Conservation (phyloP, 73 alveolate species). For the Symbiodinium natans region DNA sequence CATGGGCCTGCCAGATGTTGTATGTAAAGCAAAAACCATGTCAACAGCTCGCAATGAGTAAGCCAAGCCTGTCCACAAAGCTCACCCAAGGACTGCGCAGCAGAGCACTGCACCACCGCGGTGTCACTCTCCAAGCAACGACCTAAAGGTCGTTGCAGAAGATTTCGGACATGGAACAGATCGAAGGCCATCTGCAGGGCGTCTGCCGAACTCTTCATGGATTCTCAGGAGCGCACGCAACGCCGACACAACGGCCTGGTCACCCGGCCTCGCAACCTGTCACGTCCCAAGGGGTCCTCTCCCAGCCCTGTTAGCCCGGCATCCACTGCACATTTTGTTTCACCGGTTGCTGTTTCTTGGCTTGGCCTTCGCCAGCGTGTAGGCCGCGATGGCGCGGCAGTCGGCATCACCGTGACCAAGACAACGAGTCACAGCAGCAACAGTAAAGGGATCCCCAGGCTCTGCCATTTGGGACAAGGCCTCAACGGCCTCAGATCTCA, state of each 20-base stretch:
- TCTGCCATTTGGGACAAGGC: background rate
- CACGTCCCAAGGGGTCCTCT: background rate
- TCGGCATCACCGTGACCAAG: background rate
- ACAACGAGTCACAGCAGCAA: background rate
- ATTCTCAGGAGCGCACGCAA: background rate
- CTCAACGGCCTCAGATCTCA: background rate
- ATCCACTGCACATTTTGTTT: background rate
- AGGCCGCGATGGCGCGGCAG: background rate
- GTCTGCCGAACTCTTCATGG: background rate
- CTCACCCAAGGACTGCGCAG: background rate
- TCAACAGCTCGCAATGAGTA: background rate
- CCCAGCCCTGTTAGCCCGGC: background rate
- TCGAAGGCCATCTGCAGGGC: too few relatives aligned
- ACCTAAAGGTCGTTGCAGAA: background rate
- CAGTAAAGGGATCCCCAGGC: background rate
- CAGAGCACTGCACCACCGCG: background rate
- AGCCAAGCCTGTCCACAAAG: background rate
- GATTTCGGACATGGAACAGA: too few relatives aligned
- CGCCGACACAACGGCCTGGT: background rate
- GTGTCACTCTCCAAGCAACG: constrained; percentile 1
- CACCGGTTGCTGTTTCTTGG: background rate
- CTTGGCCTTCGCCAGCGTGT: background rate
- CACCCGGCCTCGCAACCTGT: background rate
- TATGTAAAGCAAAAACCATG: background rate
- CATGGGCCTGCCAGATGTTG: background rate